Evolutionary conservation across 176 grass and related monocot species (phyloP), one percentile per base, ranked within the genome.

Genomic region (Oryza brachyantha): DNA sequence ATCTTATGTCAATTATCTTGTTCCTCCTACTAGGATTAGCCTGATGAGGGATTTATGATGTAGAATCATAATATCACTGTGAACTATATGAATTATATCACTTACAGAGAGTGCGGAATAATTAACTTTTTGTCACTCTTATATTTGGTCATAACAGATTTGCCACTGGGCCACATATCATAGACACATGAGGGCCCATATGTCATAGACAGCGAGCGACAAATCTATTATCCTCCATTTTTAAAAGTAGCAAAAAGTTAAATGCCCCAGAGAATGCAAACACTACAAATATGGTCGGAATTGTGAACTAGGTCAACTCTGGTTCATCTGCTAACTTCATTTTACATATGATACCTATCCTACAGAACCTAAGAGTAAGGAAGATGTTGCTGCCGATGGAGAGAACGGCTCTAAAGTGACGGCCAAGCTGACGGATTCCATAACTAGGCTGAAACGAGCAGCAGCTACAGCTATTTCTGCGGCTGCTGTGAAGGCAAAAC

Each of bases 401-500:
- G 87, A 70, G 58, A 92, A 84, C 76, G 81, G 34, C 29, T 59
- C 81, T 75, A 57, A 41, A 61, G 64, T 76, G 27, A 61, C 13
- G 1, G 13, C 60, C 42, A 74, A 75, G n/a, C 55, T 67, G 76
- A 83, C 38, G 83, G 85, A 93, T 81, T 69, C 84, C 82, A n/a
- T 91, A 84, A 78, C 66, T 10, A 91, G 88, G 67, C 83, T 99
- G 73, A 99, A 93, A 86, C 87, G 88, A 80, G 92, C 96, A 72
- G 96, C 90, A 39, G 71, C 82, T 22, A 99, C 92, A 81, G 88
- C 92, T 52, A 58, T 99, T 81, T 92, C 96, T 64, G 92, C 96
- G 35, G 92, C 90, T 86, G 81, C 90, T 36, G 96, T 93, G 39
- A 99, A 99, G 82, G 84, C 96, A 71, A 93, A 93, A 78, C 86